A percentile compares a stretch with the other conserved stretches of the same genome.
Evolutionary conservation across 371 early-diverging fungal species (phyloP).

Genomic region (Basidiobolus meristosporus): DNA sequence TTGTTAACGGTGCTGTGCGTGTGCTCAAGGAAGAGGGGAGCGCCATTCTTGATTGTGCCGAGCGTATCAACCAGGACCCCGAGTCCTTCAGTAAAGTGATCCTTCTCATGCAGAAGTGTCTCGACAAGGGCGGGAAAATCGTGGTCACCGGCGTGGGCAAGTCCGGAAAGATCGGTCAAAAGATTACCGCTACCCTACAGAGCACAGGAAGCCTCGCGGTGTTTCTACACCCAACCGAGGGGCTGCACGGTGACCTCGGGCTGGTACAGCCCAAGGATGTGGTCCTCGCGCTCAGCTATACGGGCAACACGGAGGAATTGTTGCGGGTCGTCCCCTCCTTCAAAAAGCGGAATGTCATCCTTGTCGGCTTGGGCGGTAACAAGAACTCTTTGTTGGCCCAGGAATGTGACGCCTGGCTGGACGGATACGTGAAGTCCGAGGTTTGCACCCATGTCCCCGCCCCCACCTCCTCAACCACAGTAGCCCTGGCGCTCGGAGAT

Average conservation of each 20-base stretch:
- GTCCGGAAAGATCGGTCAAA: conserved; percentile 34
- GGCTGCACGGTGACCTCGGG: conserved; percentile 42
- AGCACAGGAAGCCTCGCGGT: conserved; percentile 30
- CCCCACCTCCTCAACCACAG: conserved; percentile 32
- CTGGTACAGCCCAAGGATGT: conserved; percentile 21
- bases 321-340: conserved; percentile 16
- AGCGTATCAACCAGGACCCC: not conserved
- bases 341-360: conserved; percentile 16
- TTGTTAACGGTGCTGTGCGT: not conserved
- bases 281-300: conserved; percentile 33
- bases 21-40: not conserved
- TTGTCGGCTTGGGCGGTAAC: conserved; percentile 31
- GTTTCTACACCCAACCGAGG: conserved; percentile 39
- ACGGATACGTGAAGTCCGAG: conserved; percentile 22
- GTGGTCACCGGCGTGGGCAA: conserved; percentile 46
- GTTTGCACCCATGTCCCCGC: conserved; percentile 24
- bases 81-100: conserved; percentile 14
- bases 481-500: conserved; percentile 39
- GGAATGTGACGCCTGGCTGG: conserved; percentile 35
- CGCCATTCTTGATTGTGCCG: conserved; percentile 1
- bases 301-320: conserved; percentile 39
- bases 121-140: conserved; percentile 23
- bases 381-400: conserved; percentile 21
- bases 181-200: conserved; percentile 39
- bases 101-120: conserved; percentile 11